These are phyloP conservation scores for Candida sanyaensis DNA, from an alignment of 1,139 yeast genomes.

Conservation along the genomic window DNA sequence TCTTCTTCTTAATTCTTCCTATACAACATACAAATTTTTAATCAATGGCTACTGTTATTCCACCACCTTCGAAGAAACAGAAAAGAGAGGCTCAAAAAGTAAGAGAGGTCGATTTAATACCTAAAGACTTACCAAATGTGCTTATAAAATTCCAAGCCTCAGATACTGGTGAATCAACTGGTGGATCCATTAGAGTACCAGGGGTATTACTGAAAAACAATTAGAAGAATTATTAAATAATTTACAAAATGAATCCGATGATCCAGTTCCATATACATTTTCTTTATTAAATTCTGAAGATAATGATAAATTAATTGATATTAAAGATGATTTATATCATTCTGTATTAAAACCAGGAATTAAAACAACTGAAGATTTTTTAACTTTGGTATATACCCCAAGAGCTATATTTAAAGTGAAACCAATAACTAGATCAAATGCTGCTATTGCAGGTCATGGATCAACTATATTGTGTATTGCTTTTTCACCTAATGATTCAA, in stretches of 20 bases:
- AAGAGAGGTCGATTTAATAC: conserved; percentile 72
- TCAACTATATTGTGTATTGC: conserved; percentile 89
- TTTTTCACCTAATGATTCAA: conserved; percentile 88
- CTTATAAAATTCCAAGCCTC: conserved; percentile 88
- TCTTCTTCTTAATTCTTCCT: conserved; percentile 4
- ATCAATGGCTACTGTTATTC: conserved; percentile 86
- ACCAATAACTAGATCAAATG: conserved; percentile 87
- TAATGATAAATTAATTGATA: conserved; percentile 59
- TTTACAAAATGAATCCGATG: conserved; percentile 65
- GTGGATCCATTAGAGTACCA: conserved; percentile 89
- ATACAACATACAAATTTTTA: not conserved
- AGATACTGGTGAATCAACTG: conserved; percentile 87
- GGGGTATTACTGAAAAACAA: conserved; percentile 87
- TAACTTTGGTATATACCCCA: conserved; percentile 91
- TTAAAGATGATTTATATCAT: conserved; percentile 71
- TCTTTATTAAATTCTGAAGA: conserved; percentile 56
- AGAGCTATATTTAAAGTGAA: conserved; percentile 92
- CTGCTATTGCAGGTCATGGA: conserved; percentile 95
- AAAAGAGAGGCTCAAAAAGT: conserved; percentile 81
- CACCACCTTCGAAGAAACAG: conserved; percentile 93
- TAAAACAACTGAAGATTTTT: conserved; percentile 88
- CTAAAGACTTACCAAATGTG: conserved; percentile 83
- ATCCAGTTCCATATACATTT: conserved; percentile 89
- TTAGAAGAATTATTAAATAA: conserved; percentile 85
- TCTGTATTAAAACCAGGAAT: conserved; percentile 85